These are phyloP conservation scores for Arthroderma sp. DNA, from an alignment of 2,329 filamentous ascomycete species.

Conservation along the genomic window DNA sequence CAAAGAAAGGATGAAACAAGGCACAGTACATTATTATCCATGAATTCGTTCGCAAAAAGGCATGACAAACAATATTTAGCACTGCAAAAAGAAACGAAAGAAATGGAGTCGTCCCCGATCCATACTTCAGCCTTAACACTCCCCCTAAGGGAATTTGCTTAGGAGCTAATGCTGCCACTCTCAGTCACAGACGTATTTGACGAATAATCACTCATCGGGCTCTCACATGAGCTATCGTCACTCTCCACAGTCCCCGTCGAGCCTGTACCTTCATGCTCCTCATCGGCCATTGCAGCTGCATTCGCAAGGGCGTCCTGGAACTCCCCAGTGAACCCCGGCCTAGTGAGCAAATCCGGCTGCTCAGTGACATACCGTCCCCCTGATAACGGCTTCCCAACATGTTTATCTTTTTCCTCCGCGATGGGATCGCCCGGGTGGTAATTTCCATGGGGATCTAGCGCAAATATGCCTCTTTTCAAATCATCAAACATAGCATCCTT, in stretches of 20 bases:
- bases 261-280: not conserved
- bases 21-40: too few relatives aligned
- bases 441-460: slow-evolving; percentile 17
- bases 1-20: too few relatives aligned
- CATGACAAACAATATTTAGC: too few relatives aligned
- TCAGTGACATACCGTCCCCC: slow-evolving; percentile 5
- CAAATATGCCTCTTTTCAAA: slow-evolving; percentile 21
- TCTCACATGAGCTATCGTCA: not conserved
- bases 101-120: too few relatives aligned
- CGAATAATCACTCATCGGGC: too few relatives aligned
- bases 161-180: too few relatives aligned
- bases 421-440: slow-evolving; percentile 20
- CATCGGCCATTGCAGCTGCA: not conserved
- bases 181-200: too few relatives aligned
- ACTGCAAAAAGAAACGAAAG: too few relatives aligned
- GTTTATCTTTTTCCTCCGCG: slow-evolving; percentile 15
- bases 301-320: slow-evolving; percentile 7
- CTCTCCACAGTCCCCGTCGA: not conserved
- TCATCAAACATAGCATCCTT: slow-evolving; percentile 18
- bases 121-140: too few relatives aligned
- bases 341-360: slow-evolving; percentile 7
- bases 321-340: slow-evolving; percentile 9
- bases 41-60: too few relatives aligned
- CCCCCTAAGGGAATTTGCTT: too few relatives aligned
- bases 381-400: slow-evolving; percentile 7